These are phyloP conservation scores for Rhynchospora tenuis DNA, from an alignment of 176 grass and related monocot species.

Conservation along the genomic window DNA sequence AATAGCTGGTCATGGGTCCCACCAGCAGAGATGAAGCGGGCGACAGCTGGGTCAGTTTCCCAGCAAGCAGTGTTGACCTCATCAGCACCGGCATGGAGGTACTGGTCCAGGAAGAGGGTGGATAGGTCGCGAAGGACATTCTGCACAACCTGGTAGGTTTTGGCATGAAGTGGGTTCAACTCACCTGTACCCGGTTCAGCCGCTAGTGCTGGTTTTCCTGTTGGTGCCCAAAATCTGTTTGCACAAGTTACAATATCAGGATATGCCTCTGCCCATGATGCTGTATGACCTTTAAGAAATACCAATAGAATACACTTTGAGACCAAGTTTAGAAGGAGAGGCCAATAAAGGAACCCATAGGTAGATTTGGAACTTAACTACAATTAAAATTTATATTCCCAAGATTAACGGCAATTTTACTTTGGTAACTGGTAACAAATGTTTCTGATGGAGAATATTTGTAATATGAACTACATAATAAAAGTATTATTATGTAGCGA, in stretches of 20 bases:
- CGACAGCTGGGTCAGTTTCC: constrained; percentile 60
- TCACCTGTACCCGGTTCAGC: constrained; percentile 83
- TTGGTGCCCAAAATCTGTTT: constrained; percentile 75
- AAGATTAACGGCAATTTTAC: not conserved
- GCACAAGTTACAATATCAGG: constrained; percentile 92
- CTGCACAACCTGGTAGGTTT: constrained; percentile 69
- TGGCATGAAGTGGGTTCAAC: constrained; percentile 74
- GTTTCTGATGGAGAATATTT: not conserved
- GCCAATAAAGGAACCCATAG: not conserved
- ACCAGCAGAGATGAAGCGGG: constrained; percentile 42
- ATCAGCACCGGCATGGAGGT: constrained; percentile 72
- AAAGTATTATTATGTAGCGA: not conserved
- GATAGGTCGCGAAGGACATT: constrained; percentile 64
- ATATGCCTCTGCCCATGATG: constrained; percentile 74
- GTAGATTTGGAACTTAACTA: not conserved
- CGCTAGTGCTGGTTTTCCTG: constrained; percentile 41
- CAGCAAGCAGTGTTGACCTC: constrained; percentile 94
- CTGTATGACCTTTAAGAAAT: constrained; percentile 57
- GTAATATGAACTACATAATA: not conserved
- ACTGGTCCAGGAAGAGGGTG: constrained; percentile 58
- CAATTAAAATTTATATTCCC: not conserved
- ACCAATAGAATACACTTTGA: not conserved
- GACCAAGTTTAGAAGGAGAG: not conserved
- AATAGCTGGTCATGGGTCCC: constrained; percentile 67
- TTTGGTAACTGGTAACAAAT: not conserved